A percentile compares a stretch with the other conserved stretches of the same genome.
phyloP scores from a whole-genome alignment of 441 rosid species.

The Populus hybrid region DNA sequence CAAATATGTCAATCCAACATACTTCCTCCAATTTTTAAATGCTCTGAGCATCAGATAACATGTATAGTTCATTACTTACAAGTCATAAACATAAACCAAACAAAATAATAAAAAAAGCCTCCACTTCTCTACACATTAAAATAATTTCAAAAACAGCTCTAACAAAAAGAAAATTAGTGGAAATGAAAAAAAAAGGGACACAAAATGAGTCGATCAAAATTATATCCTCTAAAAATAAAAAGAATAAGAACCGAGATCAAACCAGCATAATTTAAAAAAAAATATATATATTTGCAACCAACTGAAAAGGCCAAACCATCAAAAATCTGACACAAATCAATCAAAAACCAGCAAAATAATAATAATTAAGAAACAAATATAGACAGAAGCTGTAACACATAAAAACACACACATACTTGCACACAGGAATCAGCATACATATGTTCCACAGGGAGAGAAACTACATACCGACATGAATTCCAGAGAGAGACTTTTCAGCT shows the following conservation, averaged over 20 bases:
- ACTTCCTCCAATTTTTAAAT: not conserved
- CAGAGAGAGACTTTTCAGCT: constrained; percentile 21
- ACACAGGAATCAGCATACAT: not conserved
- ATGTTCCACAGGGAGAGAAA: constrained; percentile 4
- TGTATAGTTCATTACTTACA: not conserved
- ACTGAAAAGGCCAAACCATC: not conserved
- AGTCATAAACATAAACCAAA: not conserved
- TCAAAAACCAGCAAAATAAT: not conserved
- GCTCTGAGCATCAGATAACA: not conserved
- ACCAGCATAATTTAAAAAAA: constrained; percentile 12
- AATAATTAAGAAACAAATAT: not conserved
- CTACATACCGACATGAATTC: constrained; percentile 34
- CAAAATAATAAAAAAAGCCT: too few species aligned
- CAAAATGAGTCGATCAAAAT: constrained; percentile 1
- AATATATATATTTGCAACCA: constrained; percentile 9
- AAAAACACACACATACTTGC: constrained; percentile 21
- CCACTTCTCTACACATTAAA: not conserved
- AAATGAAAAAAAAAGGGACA: not conserved
- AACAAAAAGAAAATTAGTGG: not conserved
- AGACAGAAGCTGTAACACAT: constrained; percentile 12
- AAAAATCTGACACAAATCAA: constrained; percentile 20
- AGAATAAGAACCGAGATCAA: constrained; percentile 14
- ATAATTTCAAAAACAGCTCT: not conserved
- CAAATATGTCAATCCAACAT: not conserved
- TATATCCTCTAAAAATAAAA: not conserved